phyloP scores from a whole-genome alignment of 192 early-diverging fungal genomes.

The Obelidium mucronatum region DNA sequence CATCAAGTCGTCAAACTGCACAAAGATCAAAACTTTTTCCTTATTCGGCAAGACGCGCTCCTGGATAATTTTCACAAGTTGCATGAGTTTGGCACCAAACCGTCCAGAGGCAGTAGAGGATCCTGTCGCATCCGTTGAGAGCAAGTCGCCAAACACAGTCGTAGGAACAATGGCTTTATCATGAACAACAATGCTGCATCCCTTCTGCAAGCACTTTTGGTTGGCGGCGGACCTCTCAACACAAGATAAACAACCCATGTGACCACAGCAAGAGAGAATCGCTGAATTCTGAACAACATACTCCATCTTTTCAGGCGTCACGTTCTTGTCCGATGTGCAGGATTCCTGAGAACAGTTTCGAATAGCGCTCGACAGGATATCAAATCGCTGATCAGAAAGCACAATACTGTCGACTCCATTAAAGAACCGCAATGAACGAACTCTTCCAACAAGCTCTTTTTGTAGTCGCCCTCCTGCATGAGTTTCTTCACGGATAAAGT shows the following conservation, averaged over 20 bases:
- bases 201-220: slow-evolving; percentile 38
- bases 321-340: slow-evolving; percentile 4
- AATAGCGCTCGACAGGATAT: slow-evolving; percentile 12
- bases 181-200: slow-evolving; percentile 47
- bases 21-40: slow-evolving; percentile 52
- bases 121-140: not conserved
- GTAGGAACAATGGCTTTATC: slow-evolving; percentile 42
- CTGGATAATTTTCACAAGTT: slow-evolving; percentile 35
- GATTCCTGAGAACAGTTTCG: slow-evolving; percentile 2
- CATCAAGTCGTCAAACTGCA: slow-evolving; percentile 51
- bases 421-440: slow-evolving; percentile 55
- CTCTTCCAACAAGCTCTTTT: slow-evolving; percentile 47
- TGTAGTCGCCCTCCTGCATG: slow-evolving; percentile 35
- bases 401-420: slow-evolving; percentile 36
- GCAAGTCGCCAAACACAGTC: slow-evolving; percentile 18
- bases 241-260: slow-evolving; percentile 49
- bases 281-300: slow-evolving; percentile 34
- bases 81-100: slow-evolving; percentile 47
- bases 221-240: slow-evolving; percentile 29
- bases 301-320: not conserved
- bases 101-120: slow-evolving; percentile 12
- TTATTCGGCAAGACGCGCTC: slow-evolving; percentile 19
- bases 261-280: slow-evolving; percentile 56
- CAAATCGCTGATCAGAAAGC: slow-evolving; percentile 19
- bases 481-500: slow-evolving; percentile 44